Evolutionary conservation across 2,329 filamentous ascomycete species (phyloP), one percentile per base, ranked within the genome.

Genomic region (Fusarium chuoi): DNA sequence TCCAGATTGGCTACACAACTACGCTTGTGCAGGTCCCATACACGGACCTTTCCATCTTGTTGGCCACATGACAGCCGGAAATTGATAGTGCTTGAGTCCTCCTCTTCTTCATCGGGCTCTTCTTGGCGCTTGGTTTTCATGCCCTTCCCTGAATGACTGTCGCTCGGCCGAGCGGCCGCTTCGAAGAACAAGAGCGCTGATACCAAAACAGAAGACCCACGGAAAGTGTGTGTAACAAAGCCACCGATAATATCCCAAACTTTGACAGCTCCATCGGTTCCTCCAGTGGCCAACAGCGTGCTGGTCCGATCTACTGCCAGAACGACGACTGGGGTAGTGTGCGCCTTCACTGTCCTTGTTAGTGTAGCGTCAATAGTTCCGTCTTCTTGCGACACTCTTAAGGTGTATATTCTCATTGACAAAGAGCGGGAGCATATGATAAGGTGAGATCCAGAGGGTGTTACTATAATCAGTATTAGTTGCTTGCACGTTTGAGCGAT

Each of bases 151-250:
- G 75, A 73, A 36, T 71, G 73, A 18, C 55, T 64, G 17, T 79
- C 80, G 36, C 73, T 78, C 22, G 83, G 81, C 78, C 84, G 77
- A 71, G 84, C 83, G 30, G 91, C 87, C 22, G 94, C 86, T 79
- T 97, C 92, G 81, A 98, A 99, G 83, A 99, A 98, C 77, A 92
- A 92, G 24, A 99, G 86, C 0, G 96, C 94, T 18, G 96, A 98
- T 9, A 99, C 90, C 28, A 99, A 89, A 15, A 96, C 95, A 68
- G 95, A 95, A 64, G 97, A 96, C 3, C 95, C 95, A 76, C 96
- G 93, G 82, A 99, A 97, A 1, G 94, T 98, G 83, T 99, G 96
- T 35, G 97, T 99, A 38, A 95, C 91, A 82, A 93, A 98, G 28
- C 96, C 96, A 49, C 92, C 94, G 56, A 88, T 87, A 68, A 99